phyloP scores from a whole-genome alignment of 306 rosid genomes.

The Casuarina cunninghamiana region DNA sequence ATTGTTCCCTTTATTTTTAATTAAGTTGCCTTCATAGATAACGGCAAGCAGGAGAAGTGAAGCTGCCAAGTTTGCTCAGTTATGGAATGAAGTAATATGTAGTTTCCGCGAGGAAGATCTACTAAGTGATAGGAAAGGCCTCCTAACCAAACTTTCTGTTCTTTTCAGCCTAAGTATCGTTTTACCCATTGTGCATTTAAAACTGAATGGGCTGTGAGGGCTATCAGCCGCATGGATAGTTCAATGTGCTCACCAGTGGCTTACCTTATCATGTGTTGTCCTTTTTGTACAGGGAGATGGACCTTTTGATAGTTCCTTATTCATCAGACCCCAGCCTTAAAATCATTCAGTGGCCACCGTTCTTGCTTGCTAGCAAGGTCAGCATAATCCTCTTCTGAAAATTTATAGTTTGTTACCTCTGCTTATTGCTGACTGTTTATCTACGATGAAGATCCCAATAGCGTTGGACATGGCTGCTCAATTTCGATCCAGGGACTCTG shows the following conservation, averaged over 20 bases:
- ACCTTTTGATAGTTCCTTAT: conserved; percentile 89
- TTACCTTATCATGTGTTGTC: conserved; percentile 8
- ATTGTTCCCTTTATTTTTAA: conserved; percentile 22
- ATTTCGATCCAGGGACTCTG: conserved; percentile 76
- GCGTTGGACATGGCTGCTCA: conserved; percentile 97
- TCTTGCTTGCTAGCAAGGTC: conserved; percentile 98
- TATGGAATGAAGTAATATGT: conserved; percentile 95
- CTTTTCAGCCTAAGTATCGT: conserved; percentile 25
- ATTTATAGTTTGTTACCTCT: conserved; percentile 17
- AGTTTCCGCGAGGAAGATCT: conserved; percentile 98
- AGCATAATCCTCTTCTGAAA: conserved; percentile 23
- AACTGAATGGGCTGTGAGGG: conserved; percentile 18
- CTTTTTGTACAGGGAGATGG: conserved; percentile 86
- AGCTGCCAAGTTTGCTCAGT: conserved; percentile 96
- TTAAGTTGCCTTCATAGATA: conserved; percentile 46
- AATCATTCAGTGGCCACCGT: conserved; percentile 98
- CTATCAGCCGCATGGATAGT: no score
- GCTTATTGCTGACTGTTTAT: conserved; percentile 33
- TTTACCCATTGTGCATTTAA: conserved; percentile 19
- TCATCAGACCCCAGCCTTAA: conserved; percentile 85
- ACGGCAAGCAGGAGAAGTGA: conserved; percentile 87
- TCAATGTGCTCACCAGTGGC: no score
- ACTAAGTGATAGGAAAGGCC: conserved; percentile 83
- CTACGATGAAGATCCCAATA: conserved; percentile 70
- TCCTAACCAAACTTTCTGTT: conserved; percentile 26